Evolutionary conservation across 2,329 filamentous ascomycete species (phyloP).

Genomic region (Raffaelea albimanens): DNA sequence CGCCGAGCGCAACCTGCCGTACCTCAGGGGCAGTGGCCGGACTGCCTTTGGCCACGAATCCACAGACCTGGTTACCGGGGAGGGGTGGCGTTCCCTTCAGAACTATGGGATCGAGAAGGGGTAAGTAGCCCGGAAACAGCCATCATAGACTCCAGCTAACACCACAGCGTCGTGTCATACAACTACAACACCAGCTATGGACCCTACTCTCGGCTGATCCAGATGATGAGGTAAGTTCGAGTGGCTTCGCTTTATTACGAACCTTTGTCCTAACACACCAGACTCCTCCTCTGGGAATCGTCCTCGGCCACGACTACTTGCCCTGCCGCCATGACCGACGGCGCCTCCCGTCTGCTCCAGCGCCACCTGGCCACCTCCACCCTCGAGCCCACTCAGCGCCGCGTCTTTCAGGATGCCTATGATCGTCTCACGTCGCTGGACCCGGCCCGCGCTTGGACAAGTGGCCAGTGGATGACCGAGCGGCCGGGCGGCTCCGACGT

Average conservation of each 20-base stretch:
- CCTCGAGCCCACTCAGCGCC: conserved; percentile 20
- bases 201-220: conserved; percentile 44
- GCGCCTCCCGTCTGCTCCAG: conserved; percentile 43
- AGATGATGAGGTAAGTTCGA: conserved; percentile 40
- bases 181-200: conserved; percentile 47
- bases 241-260: neutral
- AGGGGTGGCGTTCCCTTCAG: conserved; percentile 58
- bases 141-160: too few species aligned
- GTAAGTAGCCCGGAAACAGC: conserved; percentile 11
- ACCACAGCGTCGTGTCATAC: conserved; percentile 38
- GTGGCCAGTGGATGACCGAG: conserved; percentile 72
- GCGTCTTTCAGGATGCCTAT: conserved; percentile 43
- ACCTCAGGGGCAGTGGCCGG: conserved; percentile 44
- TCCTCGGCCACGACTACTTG: conserved; percentile 54
- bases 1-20: conserved; percentile 55
- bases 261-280: conserved; percentile 8
- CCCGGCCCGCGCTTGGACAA: conserved; percentile 50
- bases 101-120: conserved; percentile 49
- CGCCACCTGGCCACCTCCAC: conserved; percentile 26
- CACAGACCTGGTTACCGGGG: conserved; percentile 49
- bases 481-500: conserved; percentile 61
- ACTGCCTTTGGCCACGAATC: conserved; percentile 53
- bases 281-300: conserved; percentile 47
- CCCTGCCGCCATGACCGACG: conserved; percentile 59
- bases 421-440: conserved; percentile 44